phyloP scores from a whole-genome alignment of 1,139 yeast genomes.

The Magnusiomyces tetraspermus region DNA sequence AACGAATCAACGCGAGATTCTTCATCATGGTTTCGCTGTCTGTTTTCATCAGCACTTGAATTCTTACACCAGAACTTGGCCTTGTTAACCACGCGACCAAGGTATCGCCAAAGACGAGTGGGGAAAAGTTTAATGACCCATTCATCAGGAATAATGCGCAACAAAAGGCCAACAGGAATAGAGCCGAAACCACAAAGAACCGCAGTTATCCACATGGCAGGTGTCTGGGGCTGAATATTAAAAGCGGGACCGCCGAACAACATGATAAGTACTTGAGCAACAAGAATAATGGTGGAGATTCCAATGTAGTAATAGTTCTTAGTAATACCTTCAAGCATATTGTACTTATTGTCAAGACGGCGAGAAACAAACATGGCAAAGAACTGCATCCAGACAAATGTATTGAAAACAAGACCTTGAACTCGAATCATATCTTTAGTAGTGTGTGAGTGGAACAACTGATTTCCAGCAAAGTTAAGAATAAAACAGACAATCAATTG shows the following conservation, averaged over 20 bases:
- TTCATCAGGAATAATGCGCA: slow-evolving; percentile 74
- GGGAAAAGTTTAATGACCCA: slow-evolving; percentile 70
- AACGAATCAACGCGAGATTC: slow-evolving; percentile 14
- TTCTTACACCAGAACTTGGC: slow-evolving; percentile 9
- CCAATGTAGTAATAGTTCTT: slow-evolving; percentile 73
- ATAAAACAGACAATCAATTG: slow-evolving; percentile 74
- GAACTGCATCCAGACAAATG: slow-evolving; percentile 96
- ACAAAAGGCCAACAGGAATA: slow-evolving; percentile 65
- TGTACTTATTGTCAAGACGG: slow-evolving; percentile 81
- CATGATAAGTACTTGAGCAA: slow-evolving; percentile 83
- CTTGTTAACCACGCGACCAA: slow-evolving; percentile 2
- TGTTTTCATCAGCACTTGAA: slow-evolving; percentile 5
- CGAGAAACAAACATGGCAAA: slow-evolving; percentile 89
- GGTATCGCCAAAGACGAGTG: slow-evolving; percentile 41
- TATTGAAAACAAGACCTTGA: slow-evolving; percentile 80
- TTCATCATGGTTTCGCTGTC: slow-evolving; percentile 8
- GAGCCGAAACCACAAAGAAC: slow-evolving; percentile 74
- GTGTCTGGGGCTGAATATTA: slow-evolving; percentile 66
- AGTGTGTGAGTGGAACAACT: slow-evolving; percentile 52
- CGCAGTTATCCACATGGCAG: slow-evolving; percentile 85
- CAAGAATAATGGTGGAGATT: slow-evolving; percentile 69
- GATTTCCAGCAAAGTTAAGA: slow-evolving; percentile 67
- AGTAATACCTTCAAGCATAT: slow-evolving; percentile 72
- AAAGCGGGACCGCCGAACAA: slow-evolving; percentile 96
- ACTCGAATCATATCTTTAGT: slow-evolving; percentile 51